These are phyloP conservation scores for Crotalaria pallida DNA, from an alignment of 306 rosid species.

Conservation along the genomic window DNA sequence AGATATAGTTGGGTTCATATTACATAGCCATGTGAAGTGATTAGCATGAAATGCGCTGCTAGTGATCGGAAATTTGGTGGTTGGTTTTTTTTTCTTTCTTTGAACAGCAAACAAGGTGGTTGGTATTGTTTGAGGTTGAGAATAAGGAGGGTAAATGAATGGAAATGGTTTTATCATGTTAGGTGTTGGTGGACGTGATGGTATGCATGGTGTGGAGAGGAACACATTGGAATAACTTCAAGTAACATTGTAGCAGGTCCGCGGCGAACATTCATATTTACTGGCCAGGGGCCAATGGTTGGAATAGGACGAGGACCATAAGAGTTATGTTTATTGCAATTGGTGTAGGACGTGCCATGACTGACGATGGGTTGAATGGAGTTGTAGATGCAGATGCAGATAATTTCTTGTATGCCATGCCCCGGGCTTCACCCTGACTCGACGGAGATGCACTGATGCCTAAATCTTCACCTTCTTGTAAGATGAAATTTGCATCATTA, in stretches of 20 bases:
- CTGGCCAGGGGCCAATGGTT: conserved; percentile 61
- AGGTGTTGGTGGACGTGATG: conserved; percentile 75
- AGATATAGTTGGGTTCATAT: conserved; percentile 38
- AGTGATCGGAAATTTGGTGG: conserved; percentile 56
- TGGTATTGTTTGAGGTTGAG: conserved; percentile 64
- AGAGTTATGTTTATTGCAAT: conserved; percentile 53
- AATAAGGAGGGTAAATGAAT: conserved; percentile 62
- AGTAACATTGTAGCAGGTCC: conserved; percentile 51
- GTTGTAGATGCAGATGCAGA: conserved; percentile 94
- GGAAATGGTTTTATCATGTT: conserved; percentile 78
- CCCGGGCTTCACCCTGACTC: conserved; percentile 42
- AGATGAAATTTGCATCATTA: conserved; percentile 21
- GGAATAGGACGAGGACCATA: conserved; percentile 52
- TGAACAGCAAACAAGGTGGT: too few species aligned
- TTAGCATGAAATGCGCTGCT: conserved; percentile 58
- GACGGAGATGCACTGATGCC: conserved; percentile 28
- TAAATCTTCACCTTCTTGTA: conserved; percentile 46
- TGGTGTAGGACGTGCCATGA: conserved; percentile 50
- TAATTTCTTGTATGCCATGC: conserved; percentile 51
- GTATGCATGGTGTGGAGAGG: conserved; percentile 73
- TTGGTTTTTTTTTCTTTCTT: too few species aligned
- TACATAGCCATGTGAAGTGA: conserved; percentile 69
- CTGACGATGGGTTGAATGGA: conserved; percentile 75
- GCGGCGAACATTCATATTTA: conserved; percentile 67
- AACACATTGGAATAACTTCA: conserved; percentile 58